Evolutionary conservation across 495 filamentous ascomycete genomes (phyloP).

Genomic region (Tuber brumale): DNA sequence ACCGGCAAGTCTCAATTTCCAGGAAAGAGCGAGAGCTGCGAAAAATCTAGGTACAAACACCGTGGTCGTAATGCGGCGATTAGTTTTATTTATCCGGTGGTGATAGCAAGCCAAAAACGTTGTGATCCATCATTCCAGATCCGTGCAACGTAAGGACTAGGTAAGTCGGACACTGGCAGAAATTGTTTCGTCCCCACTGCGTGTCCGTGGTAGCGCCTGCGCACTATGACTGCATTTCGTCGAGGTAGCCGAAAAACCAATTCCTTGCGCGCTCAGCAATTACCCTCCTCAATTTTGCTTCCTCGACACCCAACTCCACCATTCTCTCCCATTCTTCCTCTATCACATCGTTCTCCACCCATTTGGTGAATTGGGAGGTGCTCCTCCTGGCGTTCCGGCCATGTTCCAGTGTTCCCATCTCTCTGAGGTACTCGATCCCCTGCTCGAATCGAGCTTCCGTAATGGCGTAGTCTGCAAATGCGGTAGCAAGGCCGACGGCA

Average conservation of each 20-base stretch:
- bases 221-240: slow-evolving; percentile 6
- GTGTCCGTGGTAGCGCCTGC: not conserved
- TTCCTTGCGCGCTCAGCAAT: slow-evolving; percentile 21
- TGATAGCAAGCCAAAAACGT: not conserved
- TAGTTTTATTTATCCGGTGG: not conserved
- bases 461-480: slow-evolving; percentile 26
- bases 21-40: not conserved
- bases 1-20: not conserved
- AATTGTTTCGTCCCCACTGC: not conserved
- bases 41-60: not conserved
- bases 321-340: slow-evolving; percentile 32
- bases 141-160: not conserved
- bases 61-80: not conserved
- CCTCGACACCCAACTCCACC: slow-evolving; percentile 26
- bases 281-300: slow-evolving; percentile 22
- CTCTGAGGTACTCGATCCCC: slow-evolving; percentile 27
- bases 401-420: slow-evolving; percentile 24
- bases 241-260: slow-evolving; percentile 27
- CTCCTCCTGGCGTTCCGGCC: slow-evolving; percentile 14
- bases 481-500: slow-evolving; percentile 16
- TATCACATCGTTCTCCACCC: slow-evolving; percentile 26
- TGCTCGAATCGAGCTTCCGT: slow-evolving; percentile 29
- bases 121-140: not conserved
- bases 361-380: slow-evolving; percentile 24
- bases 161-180: not conserved